Evolutionary conservation across 768 basidiomycete genomes (phyloP).

Genomic region (Lanmaoa rubissima): DNA sequence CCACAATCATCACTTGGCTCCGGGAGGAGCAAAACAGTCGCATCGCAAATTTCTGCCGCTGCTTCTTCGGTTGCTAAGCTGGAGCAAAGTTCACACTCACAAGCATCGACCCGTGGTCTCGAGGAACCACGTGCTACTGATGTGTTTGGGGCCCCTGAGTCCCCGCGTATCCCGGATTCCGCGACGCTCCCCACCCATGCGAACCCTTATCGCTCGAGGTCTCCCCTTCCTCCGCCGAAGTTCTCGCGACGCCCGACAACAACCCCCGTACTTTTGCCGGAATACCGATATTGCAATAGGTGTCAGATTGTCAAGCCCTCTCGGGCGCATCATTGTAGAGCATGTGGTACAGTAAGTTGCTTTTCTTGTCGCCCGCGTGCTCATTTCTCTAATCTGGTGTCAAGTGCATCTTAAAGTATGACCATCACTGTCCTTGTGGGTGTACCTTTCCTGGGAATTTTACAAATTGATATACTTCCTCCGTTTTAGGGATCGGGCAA

Average conservation of each 20-base stretch:
- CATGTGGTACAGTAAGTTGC: constrained; percentile 72
- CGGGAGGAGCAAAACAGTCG: constrained; percentile 16
- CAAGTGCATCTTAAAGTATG: constrained; percentile 79
- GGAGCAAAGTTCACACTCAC: constrained; percentile 17
- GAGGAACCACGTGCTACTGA: constrained; percentile 23
- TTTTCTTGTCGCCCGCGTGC: not conserved
- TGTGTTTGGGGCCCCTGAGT: constrained; percentile 5
- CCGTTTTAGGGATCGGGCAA: constrained; percentile 76
- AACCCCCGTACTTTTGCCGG: constrained; percentile 53
- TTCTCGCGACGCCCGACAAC: constrained; percentile 35
- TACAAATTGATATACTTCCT: not conserved
- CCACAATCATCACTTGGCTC: constrained; percentile 24
- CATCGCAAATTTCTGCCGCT: constrained; percentile 8
- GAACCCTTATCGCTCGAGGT: constrained; percentile 4
- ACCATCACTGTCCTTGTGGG: constrained; percentile 90
- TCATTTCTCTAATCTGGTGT: not conserved
- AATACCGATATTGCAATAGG: constrained; percentile 61
- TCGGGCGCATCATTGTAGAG: constrained; percentile 76
- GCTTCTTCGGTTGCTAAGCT: constrained; percentile 14
- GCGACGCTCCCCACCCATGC: constrained; percentile 10
- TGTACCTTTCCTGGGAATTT: constrained; percentile 6
- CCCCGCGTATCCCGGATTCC: constrained; percentile 4
- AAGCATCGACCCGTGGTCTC: constrained; percentile 13
- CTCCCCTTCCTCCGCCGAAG: constrained; percentile 11
- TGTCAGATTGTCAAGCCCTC: constrained; percentile 73